Conservation (phyloP, 257 asterid species). For the Misopates orontium region DNA sequence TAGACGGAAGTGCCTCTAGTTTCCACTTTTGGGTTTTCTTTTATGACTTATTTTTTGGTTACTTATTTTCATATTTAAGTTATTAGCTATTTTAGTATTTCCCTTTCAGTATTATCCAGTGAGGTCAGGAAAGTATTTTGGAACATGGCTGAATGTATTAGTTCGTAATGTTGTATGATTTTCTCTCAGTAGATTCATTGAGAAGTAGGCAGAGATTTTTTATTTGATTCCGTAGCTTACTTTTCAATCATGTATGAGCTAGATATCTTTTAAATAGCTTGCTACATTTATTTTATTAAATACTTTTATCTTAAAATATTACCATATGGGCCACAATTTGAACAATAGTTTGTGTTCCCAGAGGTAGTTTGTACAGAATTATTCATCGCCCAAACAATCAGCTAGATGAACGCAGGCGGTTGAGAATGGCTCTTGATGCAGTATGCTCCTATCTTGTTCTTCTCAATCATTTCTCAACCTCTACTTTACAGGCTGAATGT, state of each 20-base stretch:
- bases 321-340: constrained; percentile 23
- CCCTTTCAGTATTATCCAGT: too few species aligned
- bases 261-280: neutral
- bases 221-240: too few species aligned
- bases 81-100: too few species aligned
- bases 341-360: constrained; percentile 40
- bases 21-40: neutral
- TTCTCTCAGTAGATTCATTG: too few species aligned
- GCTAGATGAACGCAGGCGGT: constrained; percentile 85
- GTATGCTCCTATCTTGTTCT: constrained; percentile 49
- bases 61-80: neutral
- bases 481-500: constrained; percentile 18
- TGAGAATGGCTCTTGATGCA: constrained; percentile 94
- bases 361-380: constrained; percentile 95
- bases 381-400: constrained; percentile 92
- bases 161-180: neutral
- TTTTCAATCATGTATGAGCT: too few species aligned
- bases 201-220: too few species aligned
- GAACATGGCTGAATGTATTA: neutral
- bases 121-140: neutral
- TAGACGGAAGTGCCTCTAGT: neutral
- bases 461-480: constrained; percentile 22
- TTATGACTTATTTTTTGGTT: neutral
- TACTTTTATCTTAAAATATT: constrained; percentile 3
- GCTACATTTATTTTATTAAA: constrained; percentile 15